Evolutionary conservation across 148 eudicot species (phyloP).

Genomic region (Nepenthes mirabilis): DNA sequence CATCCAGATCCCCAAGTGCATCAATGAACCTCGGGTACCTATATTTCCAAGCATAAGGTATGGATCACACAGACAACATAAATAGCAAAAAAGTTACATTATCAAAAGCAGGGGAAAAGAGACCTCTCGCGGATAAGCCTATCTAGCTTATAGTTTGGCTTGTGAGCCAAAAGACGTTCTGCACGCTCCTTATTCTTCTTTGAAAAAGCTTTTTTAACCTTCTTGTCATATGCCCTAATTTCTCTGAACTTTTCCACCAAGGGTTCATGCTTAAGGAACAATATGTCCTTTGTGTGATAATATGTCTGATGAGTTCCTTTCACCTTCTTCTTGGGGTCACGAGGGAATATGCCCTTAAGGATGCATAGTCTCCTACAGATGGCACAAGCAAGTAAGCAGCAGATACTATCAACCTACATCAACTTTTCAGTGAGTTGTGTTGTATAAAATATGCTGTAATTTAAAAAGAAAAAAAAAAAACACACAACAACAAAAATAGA

Average conservation of each 20-base stretch:
- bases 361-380: conserved; percentile 70
- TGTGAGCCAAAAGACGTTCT: conserved; percentile 41
- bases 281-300: conserved; percentile 79
- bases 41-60: conserved; percentile 7
- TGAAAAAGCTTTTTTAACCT: conserved; percentile 60
- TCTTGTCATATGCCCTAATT: conserved; percentile 51
- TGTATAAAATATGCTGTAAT: no score
- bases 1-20: conserved; percentile 88
- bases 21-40: conserved; percentile 93
- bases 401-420: not conserved
- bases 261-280: conserved; percentile 75
- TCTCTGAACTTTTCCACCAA: conserved; percentile 63
- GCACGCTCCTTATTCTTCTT: conserved; percentile 81
- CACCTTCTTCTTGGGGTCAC: conserved; percentile 93
- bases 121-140: conserved; percentile 77
- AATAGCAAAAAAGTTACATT: conserved; percentile 1
- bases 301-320: conserved; percentile 94
- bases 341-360: conserved; percentile 76
- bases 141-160: conserved; percentile 52
- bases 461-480: no score
- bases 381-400: not conserved
- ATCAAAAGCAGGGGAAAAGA: not conserved
- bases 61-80: not conserved
- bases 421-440: not conserved
- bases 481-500: no score